Evolutionary conservation across 31 red algal genomes (phyloP).

Genomic region (Bonnemaisonia californica): DNA sequence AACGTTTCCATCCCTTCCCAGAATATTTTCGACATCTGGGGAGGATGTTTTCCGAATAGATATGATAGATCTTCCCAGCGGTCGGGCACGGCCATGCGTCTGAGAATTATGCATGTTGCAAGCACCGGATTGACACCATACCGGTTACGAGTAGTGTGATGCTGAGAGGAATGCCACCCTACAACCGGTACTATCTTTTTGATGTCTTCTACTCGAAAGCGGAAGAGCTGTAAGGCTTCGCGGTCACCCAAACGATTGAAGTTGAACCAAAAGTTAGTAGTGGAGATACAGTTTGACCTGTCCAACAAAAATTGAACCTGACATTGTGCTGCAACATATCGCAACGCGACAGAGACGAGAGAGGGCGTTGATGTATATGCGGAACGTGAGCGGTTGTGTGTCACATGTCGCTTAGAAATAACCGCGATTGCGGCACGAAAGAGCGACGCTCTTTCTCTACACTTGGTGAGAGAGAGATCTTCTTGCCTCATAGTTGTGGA

Average conservation of each 20-base stretch:
- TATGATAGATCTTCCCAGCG: constrained; percentile 7
- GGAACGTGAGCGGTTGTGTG: no score
- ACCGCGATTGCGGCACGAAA: no score
- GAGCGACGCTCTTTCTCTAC: no score
- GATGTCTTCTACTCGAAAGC: constrained; percentile 16
- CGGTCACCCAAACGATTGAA: constrained; percentile 20
- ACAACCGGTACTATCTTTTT: background rate
- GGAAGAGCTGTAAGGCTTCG: background rate
- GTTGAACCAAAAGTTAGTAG: constrained; percentile 17
- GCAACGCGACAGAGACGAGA: no score
- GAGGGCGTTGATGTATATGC: no score
- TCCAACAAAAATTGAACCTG: no score
- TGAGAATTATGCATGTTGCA: constrained; percentile 1
- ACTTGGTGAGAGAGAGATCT: no score
- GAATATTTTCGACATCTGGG: constrained; percentile 25
- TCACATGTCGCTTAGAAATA: no score
- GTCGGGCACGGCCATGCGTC: constrained; percentile 11
- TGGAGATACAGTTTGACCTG: background rate
- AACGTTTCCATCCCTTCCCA: background rate
- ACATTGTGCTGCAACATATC: no score
- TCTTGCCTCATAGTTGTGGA: no score
- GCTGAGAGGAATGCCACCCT: background rate
- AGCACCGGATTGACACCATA: constrained; percentile 5
- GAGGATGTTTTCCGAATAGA: no score
- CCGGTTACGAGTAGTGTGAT: constrained; percentile 5